Percentiles rank a stretch among this genome's conserved stretches.
Evolutionary conservation across 352 stramenopile genomes (phyloP).

Genomic region (Pilasporangium apinafurcum): DNA sequence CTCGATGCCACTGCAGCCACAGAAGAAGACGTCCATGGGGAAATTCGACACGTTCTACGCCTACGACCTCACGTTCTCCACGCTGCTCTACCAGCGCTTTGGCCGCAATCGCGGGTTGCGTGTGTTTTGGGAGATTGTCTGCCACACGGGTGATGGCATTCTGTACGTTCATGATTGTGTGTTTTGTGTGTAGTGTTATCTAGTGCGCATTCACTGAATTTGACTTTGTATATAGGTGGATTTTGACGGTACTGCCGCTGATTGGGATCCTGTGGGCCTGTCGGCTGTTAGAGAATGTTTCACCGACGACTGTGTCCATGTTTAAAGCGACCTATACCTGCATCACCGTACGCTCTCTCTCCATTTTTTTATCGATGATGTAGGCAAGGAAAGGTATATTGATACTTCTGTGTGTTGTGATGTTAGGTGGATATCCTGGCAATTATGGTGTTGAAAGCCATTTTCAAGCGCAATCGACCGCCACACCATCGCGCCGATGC

Average conservation of each 20-base stretch:
- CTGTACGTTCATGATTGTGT: conserved; percentile 32
- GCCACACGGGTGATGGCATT: conserved; percentile 77
- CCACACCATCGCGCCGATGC: conserved; percentile 68
- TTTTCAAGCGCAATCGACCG: conserved; percentile 65
- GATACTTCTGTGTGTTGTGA: neutral
- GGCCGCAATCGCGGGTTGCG: conserved; percentile 30
- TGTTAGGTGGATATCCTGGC: conserved; percentile 65
- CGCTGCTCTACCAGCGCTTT: conserved; percentile 64
- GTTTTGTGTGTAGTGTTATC: neutral
- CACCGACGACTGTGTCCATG: conserved; percentile 17
- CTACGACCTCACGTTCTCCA: conserved; percentile 70
- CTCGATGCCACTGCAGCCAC: neutral
- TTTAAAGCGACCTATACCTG: conserved; percentile 37
- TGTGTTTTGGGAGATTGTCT: conserved; percentile 73
- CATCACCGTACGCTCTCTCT: conserved; percentile 25
- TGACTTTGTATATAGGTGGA: conserved; percentile 22
- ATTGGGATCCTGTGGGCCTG: conserved; percentile 23
- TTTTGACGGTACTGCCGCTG: conserved; percentile 47
- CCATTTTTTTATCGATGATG: neutral
- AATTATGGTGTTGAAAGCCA: conserved; percentile 73
- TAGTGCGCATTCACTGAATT: neutral
- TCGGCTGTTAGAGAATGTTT: conserved; percentile 19
- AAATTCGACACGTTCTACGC: conserved; percentile 53
- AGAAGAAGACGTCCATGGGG: conserved; percentile 26
- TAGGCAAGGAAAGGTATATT: neutral